A percentile compares a stretch with the other conserved stretches of the same genome.
These are phyloP conservation scores for Sphaerulina vaccinii DNA, from an alignment of 2,329 filamentous ascomycete genomes.

Conservation along the genomic window DNA sequence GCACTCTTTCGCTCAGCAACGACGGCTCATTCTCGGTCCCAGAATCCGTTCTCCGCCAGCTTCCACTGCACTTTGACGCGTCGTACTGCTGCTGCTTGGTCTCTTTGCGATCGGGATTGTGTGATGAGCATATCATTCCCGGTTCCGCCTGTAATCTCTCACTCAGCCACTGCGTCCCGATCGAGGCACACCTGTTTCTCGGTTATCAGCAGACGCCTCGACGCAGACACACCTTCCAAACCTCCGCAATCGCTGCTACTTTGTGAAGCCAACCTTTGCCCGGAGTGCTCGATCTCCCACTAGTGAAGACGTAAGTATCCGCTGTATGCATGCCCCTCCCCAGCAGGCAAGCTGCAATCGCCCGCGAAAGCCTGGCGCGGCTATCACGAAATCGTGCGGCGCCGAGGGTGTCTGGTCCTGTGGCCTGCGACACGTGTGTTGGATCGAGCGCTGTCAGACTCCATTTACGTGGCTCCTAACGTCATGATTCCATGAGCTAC, in stretches of 20 bases:
- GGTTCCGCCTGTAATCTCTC: not conserved
- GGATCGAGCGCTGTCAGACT: no score
- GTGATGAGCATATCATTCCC: no score
- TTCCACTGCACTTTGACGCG: not conserved
- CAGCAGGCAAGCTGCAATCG: no score
- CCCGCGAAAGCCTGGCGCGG: constrained; percentile 9
- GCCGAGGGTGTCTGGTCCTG: no score
- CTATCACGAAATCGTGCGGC: not conserved
- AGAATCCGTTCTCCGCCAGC: not conserved
- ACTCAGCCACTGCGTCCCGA: not conserved
- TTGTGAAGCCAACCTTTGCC: not conserved
- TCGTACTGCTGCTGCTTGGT: constrained; percentile 5
- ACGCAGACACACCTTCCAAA: not conserved
- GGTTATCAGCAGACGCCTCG: not conserved
- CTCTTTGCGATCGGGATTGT: no score
- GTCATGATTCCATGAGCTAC: no score
- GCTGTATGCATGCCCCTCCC: not conserved
- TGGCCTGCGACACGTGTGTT: no score
- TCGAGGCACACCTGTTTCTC: not conserved
- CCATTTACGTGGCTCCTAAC: no score
- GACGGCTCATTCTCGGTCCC: no score
- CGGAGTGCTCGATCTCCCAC: not conserved
- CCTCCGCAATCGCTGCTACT: not conserved
- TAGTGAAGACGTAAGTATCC: no score
- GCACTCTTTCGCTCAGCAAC: no score